Evolutionary conservation across 2,329 filamentous ascomycete genomes (phyloP), one percentile per base, ranked within the genome.

Genomic region (Aspergillus sp.): DNA sequence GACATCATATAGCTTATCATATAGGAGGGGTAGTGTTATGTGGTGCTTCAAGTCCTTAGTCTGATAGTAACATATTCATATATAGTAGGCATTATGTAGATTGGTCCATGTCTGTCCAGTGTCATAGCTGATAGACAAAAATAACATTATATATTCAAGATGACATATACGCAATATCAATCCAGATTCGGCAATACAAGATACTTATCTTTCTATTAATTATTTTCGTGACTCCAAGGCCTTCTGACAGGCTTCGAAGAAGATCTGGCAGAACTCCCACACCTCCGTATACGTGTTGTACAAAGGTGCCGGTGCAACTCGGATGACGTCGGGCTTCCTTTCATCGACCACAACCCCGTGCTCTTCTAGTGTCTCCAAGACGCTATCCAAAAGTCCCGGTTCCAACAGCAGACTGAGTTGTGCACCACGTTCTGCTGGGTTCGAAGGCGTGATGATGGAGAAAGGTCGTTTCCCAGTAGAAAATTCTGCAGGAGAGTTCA

Each of bases 201-300:
- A 38, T 43, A 43, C n/a, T 45, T 39, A 38, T 25, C 12, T 43
- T 23, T 43, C 39, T 5, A 9, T 5, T 60, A 43, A 59, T 58
- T 58, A 68, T 25, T 52, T 58, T 36, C 55, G 59, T 38, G 61
- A 58, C 25, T 68, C 60, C 21, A 70, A 65, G 9, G 78, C 80
- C 58, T 75, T 72, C 51, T 70, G 71, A 64, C 81, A 84, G 3
- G 83, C 84, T 43, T 76, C 69, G 5, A 78, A 70, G 67, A 88
- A 87, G 13, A 85, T 76, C 32, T 76, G 74, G 55, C 79, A 82
- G 70, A 91, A 91, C 15, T 76, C 73, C 79, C 78, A 87, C 6
- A 92, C 87, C 68, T 97, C 92, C 61, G 82, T 81, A 72, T 91
- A 96, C 0, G 85, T 87, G 70, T 94, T 94, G 77, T 96, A 97